phyloP scores from a whole-genome alignment of 495 filamentous ascomycete genomes.

The Tuber aestivum region DNA sequence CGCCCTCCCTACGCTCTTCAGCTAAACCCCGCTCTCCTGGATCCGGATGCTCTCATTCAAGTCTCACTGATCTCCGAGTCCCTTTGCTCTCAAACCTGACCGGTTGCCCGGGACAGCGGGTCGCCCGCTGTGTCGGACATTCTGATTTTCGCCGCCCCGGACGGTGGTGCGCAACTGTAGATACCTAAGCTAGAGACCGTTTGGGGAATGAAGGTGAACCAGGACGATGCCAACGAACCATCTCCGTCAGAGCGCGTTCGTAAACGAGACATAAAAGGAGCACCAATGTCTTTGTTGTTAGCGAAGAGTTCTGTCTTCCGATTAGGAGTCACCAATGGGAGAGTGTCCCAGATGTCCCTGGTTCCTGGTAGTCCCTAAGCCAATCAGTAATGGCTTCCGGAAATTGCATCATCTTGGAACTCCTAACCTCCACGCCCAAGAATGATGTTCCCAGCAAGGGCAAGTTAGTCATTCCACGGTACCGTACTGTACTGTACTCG shows the following conservation, averaged over 20 bases:
- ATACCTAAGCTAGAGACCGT: background rate
- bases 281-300: background rate
- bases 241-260: background rate
- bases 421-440: background rate
- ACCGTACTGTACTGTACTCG: too few species aligned
- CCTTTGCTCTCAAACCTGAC: background rate
- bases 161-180: background rate
- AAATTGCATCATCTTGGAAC: background rate
- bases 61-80: background rate
- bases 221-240: background rate
- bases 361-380: background rate
- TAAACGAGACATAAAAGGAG: background rate
- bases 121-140: background rate
- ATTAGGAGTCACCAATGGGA: background rate
- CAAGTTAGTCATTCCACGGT: background rate
- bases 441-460: background rate
- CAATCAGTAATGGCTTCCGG: background rate
- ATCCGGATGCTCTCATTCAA: background rate
- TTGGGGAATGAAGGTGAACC: background rate
- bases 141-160: background rate
- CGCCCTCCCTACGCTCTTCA: too few species aligned
- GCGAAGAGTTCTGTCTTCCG: background rate
- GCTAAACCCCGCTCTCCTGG: background rate
- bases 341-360: background rate
- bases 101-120: background rate